These are phyloP conservation scores for Irpex lacteus DNA, from an alignment of 1,284 basidiomycete genomes.

Conservation along the genomic window DNA sequence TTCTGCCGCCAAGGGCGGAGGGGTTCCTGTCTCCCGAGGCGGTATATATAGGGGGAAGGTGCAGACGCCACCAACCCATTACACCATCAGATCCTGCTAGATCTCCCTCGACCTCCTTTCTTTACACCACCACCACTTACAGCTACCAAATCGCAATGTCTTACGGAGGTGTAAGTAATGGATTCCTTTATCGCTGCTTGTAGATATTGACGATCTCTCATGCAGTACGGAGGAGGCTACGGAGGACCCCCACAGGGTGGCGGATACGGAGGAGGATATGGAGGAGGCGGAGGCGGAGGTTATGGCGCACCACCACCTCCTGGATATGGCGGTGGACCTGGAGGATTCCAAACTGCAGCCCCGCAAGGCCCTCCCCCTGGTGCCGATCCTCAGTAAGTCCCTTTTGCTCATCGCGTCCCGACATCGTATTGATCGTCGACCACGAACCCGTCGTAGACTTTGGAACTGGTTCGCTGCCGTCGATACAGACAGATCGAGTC, in stretches of 20 bases:
- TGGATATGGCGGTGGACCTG: slow-evolving; percentile 33
- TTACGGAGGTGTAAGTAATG: slow-evolving; percentile 10
- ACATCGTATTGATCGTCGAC: background rate
- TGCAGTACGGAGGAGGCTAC: slow-evolving; percentile 10
- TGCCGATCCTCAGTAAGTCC: slow-evolving; percentile 66
- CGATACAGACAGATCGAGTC: slow-evolving; percentile 66
- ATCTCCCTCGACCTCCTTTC: background rate
- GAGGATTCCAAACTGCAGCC: slow-evolving; percentile 41
- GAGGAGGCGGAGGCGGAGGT: slow-evolving; percentile 18
- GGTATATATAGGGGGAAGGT: background rate
- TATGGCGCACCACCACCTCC: slow-evolving; percentile 25
- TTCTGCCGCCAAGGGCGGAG: background rate
- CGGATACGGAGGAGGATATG: slow-evolving; percentile 23
- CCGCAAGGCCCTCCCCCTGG: slow-evolving; percentile 53
- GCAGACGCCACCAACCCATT: background rate
- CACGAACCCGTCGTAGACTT: slow-evolving; percentile 42
- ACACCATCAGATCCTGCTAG: background rate
- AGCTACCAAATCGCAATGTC: slow-evolving; percentile 2
- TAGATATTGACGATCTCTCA: background rate
- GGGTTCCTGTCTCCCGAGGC: background rate
- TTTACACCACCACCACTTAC: background rate
- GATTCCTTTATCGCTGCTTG: background rate
- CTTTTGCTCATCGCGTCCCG: background rate
- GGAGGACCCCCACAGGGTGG: slow-evolving; percentile 24
- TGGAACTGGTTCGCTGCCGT: slow-evolving; percentile 75